Conservation (phyloP, 306 rosid species). For the Astragalus membranaceus region DNA sequence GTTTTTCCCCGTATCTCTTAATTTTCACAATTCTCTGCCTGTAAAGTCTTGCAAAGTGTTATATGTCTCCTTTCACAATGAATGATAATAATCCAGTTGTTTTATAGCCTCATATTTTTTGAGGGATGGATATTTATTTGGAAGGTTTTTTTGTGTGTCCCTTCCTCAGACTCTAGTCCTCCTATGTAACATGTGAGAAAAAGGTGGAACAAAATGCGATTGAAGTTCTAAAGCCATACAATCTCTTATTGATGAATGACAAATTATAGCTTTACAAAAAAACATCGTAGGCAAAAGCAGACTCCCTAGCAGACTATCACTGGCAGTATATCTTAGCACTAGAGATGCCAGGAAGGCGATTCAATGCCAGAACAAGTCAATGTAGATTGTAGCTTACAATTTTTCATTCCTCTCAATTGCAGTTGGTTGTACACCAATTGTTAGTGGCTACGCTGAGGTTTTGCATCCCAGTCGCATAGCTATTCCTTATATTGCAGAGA, state of each 20-base stretch:
- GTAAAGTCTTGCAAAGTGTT: not conserved
- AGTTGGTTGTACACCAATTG: not conserved
- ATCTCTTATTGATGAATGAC: not conserved
- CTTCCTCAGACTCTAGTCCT: not conserved
- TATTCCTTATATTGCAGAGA: too few relatives aligned
- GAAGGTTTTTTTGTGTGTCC: not conserved
- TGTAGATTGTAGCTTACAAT: not conserved
- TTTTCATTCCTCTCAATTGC: not conserved
- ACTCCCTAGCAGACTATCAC: too few relatives aligned
- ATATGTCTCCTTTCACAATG: not conserved
- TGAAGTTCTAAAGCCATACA: not conserved
- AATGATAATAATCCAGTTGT: not conserved
- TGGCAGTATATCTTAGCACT: not conserved
- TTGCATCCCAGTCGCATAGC: too few relatives aligned
- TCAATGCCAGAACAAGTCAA: not conserved
- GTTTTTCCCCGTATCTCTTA: conserved; percentile 21
- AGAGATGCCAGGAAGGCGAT: not conserved
- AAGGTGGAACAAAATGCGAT: not conserved
- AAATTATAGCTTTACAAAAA: not conserved
- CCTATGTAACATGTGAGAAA: not conserved
- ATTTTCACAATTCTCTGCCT: not conserved
- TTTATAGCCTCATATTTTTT: not conserved
- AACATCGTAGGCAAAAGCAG: not conserved
- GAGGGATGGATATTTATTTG: not conserved
- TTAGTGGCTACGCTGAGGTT: not conserved